These are phyloP conservation scores for Sarocladiaceae sp. DNA, from an alignment of 2,329 filamentous ascomycete species.

Conservation along the genomic window DNA sequence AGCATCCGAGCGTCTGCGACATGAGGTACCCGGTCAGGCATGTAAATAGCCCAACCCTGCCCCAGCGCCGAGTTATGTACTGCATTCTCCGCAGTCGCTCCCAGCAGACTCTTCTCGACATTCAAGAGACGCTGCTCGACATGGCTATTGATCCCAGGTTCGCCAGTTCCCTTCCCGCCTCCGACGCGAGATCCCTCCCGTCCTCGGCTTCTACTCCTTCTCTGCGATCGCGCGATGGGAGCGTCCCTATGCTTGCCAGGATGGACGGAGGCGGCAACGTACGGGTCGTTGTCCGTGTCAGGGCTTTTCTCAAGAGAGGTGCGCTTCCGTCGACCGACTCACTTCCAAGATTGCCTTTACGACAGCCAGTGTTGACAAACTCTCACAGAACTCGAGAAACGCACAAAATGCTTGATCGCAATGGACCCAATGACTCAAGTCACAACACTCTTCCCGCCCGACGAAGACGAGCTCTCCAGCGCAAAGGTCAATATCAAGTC, in stretches of 20 bases:
- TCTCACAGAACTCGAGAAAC: constrained; percentile 66
- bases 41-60: no score
- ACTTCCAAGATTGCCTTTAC: not conserved
- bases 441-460: constrained; percentile 72
- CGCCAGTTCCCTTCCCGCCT: constrained; percentile 26
- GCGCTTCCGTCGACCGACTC: constrained; percentile 20
- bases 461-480: constrained; percentile 45
- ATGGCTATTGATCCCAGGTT: constrained; percentile 38
- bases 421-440: constrained; percentile 87
- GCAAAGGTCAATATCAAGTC: constrained; percentile 47
- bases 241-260: constrained; percentile 48
- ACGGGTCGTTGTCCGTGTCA: constrained; percentile 72
- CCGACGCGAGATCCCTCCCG: constrained; percentile 32
- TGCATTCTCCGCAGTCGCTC: constrained; percentile 34
- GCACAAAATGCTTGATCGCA: constrained; percentile 76
- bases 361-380: not conserved
- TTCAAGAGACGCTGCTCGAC: constrained; percentile 32
- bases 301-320: constrained; percentile 76
- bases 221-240: constrained; percentile 64
- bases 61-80: constrained; percentile 31
- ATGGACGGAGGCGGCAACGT: constrained; percentile 69
- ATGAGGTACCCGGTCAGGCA: no score
- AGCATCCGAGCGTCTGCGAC: not conserved
- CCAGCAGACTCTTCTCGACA: constrained; percentile 31
- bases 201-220: constrained; percentile 76